Percentiles rank a stretch among this genome's conserved stretches.
phyloP scores from a whole-genome alignment of 805 yeast genomes.

The Scheffersomyces ergatensis region DNA sequence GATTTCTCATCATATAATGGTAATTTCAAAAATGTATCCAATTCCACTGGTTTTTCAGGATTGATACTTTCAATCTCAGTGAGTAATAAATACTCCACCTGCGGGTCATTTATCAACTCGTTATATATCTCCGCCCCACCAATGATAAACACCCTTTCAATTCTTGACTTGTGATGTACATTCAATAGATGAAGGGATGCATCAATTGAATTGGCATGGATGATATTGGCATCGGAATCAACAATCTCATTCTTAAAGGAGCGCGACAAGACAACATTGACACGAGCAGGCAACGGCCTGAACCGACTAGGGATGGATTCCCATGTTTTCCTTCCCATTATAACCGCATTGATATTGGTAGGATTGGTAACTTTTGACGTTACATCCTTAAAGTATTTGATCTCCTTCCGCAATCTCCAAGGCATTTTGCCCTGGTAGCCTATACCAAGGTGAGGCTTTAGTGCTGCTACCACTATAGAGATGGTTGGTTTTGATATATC shows the following conservation, averaged over 20 bases:
- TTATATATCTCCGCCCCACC: constrained; percentile 92
- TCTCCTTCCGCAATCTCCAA: constrained; percentile 82
- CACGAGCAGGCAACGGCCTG: constrained; percentile 74
- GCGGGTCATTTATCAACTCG: constrained; percentile 41
- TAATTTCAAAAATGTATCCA: constrained; percentile 70
- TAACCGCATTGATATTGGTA: constrained; percentile 61
- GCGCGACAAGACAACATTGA: constrained; percentile 75
- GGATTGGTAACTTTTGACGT: constrained; percentile 47
- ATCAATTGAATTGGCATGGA: constrained; percentile 27
- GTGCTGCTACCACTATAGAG: constrained; percentile 77
- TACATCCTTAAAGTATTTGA: constrained; percentile 77
- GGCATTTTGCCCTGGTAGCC: constrained; percentile 82
- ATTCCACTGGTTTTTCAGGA: constrained; percentile 36
- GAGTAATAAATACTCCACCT: constrained; percentile 56
- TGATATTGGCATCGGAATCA: constrained; percentile 24
- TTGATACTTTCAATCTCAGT: constrained; percentile 57
- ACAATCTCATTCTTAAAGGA: constrained; percentile 16
- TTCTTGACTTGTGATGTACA: constrained; percentile 9
- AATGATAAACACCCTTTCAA: constrained; percentile 72
- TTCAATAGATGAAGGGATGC: constrained; percentile 11
- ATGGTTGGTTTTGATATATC: constrained; percentile 16
- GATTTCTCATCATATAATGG: constrained; percentile 13
- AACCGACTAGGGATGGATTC: constrained; percentile 84
- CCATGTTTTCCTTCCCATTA: constrained; percentile 98
- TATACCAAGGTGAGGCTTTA: constrained; percentile 78